A percentile compares a stretch with the other conserved stretches of the same genome.
phyloP scores from a whole-genome alignment of 352 stramenopile genomes.

The Globisporangium echinulatum region DNA sequence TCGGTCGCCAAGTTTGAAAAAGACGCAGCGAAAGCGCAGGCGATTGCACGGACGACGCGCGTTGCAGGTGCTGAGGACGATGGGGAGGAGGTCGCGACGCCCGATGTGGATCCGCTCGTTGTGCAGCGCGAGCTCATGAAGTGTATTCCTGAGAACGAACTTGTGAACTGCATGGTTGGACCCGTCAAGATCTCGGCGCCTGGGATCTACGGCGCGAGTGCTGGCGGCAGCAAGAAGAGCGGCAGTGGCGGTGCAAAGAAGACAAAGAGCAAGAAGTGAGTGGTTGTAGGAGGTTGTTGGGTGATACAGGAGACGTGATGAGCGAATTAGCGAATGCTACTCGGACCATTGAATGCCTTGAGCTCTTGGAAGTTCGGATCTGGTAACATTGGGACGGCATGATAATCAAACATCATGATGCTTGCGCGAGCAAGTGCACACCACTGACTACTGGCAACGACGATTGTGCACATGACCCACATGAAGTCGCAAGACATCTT shows the following conservation, averaged over 20 bases:
- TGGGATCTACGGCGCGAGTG: conserved; percentile 34
- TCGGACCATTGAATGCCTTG: too few relatives aligned
- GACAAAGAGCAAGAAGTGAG: conserved; percentile 23
- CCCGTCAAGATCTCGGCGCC: conserved; percentile 86
- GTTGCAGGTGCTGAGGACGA: background rate
- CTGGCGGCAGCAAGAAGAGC: conserved; percentile 32
- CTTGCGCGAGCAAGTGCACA: too few relatives aligned
- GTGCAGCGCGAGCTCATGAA: conserved; percentile 88
- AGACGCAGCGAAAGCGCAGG: conserved; percentile 17
- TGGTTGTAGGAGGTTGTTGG: too few relatives aligned
- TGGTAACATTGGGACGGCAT: too few relatives aligned
- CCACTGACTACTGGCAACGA: too few relatives aligned
- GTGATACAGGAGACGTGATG: background rate
- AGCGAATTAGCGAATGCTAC: too few relatives aligned
- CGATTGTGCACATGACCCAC: too few relatives aligned
- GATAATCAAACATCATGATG: too few relatives aligned
- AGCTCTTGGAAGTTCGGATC: too few relatives aligned
- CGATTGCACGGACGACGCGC: background rate
- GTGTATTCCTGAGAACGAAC: conserved; percentile 82
- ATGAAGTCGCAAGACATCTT: too few relatives aligned
- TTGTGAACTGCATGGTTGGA: conserved; percentile 87
- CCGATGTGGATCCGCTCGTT: conserved; percentile 54
- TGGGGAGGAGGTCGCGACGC: conserved; percentile 27
- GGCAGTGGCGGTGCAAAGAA: conserved; percentile 15
- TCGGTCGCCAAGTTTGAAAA: conserved; percentile 72